A percentile compares a stretch with the other conserved stretches of the same genome.
Evolutionary conservation across 225 moss, liverwort and hornwort genomes (phyloP).

Genomic region (Physcomitrellopsis africana): DNA sequence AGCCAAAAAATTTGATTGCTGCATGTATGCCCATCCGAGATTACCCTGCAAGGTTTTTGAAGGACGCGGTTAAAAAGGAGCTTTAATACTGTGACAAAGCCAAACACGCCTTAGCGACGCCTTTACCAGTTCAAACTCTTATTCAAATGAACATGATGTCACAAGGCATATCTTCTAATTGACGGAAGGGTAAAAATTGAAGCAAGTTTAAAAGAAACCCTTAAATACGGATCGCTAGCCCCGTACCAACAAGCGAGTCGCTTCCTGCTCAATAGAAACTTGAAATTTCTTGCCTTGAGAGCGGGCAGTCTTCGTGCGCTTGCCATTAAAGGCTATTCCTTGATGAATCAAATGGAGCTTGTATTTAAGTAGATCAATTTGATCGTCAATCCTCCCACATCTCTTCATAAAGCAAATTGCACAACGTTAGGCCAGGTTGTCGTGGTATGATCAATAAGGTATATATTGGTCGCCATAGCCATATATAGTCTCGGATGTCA

Average conservation of each 20-base stretch:
- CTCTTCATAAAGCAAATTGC: slow-evolving; percentile 51
- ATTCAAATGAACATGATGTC: slow-evolving; percentile 15
- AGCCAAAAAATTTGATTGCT: slow-evolving; percentile 66
- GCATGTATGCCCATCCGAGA: slow-evolving; percentile 78
- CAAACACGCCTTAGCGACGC: not conserved
- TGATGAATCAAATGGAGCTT: slow-evolving; percentile 95
- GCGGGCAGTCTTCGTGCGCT: slow-evolving; percentile 94
- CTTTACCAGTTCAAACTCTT: not conserved
- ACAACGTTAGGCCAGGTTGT: not conserved
- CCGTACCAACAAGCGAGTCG: slow-evolving; percentile 86
- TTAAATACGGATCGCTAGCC: slow-evolving; percentile 6
- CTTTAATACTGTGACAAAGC: not conserved
- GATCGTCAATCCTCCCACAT: slow-evolving; percentile 89
- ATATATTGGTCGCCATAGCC: not conserved
- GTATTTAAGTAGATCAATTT: slow-evolving; percentile 87
- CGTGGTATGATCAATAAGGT: too few species aligned
- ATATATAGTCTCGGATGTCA: too few species aligned
- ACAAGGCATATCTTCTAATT: slow-evolving; percentile 21
- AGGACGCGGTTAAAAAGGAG: not conserved
- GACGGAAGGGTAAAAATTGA: slow-evolving; percentile 21
- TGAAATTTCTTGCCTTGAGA: slow-evolving; percentile 98
- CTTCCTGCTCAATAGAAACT: slow-evolving; percentile 96
- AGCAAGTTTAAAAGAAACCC: slow-evolving; percentile 30
- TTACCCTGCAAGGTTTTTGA: slow-evolving; percentile 53
- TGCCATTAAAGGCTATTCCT: slow-evolving; percentile 98